A percentile compares a stretch with the other conserved stretches of the same genome.
Evolutionary conservation across 2,329 filamentous ascomycete genomes (phyloP).

Genomic region (Lachnellula hyalina): DNA sequence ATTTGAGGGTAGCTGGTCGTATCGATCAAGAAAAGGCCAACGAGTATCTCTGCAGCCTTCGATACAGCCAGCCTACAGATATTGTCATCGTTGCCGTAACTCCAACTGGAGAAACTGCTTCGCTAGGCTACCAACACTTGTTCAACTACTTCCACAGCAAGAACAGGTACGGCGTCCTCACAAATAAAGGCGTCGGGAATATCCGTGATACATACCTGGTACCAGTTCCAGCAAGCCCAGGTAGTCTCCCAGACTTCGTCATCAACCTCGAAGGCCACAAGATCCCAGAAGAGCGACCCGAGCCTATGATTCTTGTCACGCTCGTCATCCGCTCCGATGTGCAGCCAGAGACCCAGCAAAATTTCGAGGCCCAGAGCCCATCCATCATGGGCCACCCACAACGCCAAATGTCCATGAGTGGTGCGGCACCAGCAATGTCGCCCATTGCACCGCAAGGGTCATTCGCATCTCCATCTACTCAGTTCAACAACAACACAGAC

Average conservation of each 20-base stretch:
- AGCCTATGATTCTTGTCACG: constrained; percentile 75
- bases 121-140: constrained; percentile 65
- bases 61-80: constrained; percentile 77
- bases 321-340: constrained; percentile 71
- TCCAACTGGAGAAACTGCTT: constrained; percentile 55
- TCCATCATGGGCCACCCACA: constrained; percentile 34
- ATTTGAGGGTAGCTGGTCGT: constrained; percentile 67
- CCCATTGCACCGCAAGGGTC: constrained; percentile 43
- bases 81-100: constrained; percentile 73
- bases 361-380: constrained; percentile 28
- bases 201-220: constrained; percentile 90
- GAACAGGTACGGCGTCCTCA: constrained; percentile 81
- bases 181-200: constrained; percentile 66
- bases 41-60: constrained; percentile 83
- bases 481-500: constrained; percentile 22
- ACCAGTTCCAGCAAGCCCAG: constrained; percentile 69
- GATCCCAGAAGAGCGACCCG: constrained; percentile 64
- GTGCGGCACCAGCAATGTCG: constrained; percentile 45
- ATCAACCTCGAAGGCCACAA: constrained; percentile 81
- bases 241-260: constrained; percentile 76
- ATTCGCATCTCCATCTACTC: constrained; percentile 15
- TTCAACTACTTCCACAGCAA: constrained; percentile 82
- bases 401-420: constrained; percentile 44
- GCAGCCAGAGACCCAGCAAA: constrained; percentile 15
- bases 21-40: constrained; percentile 80